phyloP scores from a whole-genome alignment of 495 filamentous ascomycete genomes.

The Penicillium coprophilum region DNA sequence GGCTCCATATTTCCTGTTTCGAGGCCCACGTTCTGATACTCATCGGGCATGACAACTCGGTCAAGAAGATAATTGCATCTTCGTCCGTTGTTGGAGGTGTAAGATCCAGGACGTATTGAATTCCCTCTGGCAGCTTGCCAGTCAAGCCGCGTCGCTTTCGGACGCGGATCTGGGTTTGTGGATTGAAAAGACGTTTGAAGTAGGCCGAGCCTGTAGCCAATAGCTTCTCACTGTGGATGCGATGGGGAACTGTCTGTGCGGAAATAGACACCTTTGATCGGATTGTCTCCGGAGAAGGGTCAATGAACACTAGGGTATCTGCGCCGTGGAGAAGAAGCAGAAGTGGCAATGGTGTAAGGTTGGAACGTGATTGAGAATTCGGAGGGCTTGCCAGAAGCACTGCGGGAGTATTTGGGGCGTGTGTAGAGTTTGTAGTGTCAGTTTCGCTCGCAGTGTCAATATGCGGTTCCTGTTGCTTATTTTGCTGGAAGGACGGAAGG shows the following conservation, averaged over 20 bases:
- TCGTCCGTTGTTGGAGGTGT: constrained; percentile 60
- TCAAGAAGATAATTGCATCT: constrained; percentile 56
- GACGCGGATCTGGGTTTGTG: constrained; percentile 29
- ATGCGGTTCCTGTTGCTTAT: not conserved
- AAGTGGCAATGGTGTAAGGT: constrained; percentile 11
- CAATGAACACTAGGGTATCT: constrained; percentile 58
- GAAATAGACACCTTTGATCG: constrained; percentile 20
- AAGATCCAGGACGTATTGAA: constrained; percentile 61
- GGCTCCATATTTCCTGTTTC: constrained; percentile 43
- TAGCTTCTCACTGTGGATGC: constrained; percentile 46
- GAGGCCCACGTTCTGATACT: constrained; percentile 48
- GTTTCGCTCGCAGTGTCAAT: not conserved
- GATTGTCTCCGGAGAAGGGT: constrained; percentile 34
- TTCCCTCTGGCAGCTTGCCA: constrained; percentile 34
- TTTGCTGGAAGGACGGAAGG: not conserved
- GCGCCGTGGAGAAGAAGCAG: constrained; percentile 38
- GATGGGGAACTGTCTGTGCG: constrained; percentile 35
- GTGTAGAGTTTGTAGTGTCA: not conserved
- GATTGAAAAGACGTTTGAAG: constrained; percentile 48
- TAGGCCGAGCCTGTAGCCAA: constrained; percentile 47
- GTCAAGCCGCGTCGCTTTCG: constrained; percentile 34
- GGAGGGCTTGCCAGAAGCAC: not conserved
- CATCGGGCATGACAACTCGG: constrained; percentile 56
- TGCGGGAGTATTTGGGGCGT: not conserved
- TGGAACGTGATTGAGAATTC: not conserved